Conservation (phyloP, 768 basidiomycete genomes). For the Pleurotus eryngii region DNA sequence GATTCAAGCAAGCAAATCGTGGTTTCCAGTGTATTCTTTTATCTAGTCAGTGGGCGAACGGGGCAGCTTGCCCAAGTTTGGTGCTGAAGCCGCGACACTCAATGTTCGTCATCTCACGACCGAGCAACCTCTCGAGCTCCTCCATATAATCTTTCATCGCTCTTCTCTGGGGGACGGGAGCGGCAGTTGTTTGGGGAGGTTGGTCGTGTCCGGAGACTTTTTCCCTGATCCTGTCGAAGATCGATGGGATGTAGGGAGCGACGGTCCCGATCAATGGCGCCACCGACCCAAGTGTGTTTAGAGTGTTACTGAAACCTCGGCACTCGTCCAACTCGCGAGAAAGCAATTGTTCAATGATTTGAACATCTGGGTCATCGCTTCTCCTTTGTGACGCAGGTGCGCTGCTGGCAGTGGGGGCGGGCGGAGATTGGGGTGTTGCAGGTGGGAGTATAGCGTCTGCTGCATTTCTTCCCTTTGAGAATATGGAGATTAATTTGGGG, state of each 20-base stretch:
- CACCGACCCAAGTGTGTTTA: too few relatives aligned
- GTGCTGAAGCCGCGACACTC: background rate
- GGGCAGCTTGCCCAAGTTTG: background rate
- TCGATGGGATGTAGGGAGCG: too few relatives aligned
- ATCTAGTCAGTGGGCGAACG: background rate
- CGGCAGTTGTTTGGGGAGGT: background rate
- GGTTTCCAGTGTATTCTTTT: background rate
- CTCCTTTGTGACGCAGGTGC: too few relatives aligned
- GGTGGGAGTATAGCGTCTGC: background rate
- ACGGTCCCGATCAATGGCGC: too few relatives aligned
- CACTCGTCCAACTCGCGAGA: too few relatives aligned
- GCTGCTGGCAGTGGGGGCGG: background rate
- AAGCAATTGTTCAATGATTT: too few relatives aligned
- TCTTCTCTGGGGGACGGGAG: background rate
- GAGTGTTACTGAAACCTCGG: too few relatives aligned
- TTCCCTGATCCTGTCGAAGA: too few relatives aligned
- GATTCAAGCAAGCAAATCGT: background rate
- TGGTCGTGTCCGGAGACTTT: too few relatives aligned
- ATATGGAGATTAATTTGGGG: background rate
- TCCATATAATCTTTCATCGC: background rate
- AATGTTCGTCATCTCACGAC: background rate
- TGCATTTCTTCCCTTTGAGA: background rate
- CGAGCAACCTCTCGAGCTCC: constrained; percentile 1
- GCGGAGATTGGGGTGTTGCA: background rate
- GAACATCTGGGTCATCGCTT: too few relatives aligned